Base-by-base conservation (phyloP, 495 filamentous ascomycete species). In the Penicillium soppii region DNA sequence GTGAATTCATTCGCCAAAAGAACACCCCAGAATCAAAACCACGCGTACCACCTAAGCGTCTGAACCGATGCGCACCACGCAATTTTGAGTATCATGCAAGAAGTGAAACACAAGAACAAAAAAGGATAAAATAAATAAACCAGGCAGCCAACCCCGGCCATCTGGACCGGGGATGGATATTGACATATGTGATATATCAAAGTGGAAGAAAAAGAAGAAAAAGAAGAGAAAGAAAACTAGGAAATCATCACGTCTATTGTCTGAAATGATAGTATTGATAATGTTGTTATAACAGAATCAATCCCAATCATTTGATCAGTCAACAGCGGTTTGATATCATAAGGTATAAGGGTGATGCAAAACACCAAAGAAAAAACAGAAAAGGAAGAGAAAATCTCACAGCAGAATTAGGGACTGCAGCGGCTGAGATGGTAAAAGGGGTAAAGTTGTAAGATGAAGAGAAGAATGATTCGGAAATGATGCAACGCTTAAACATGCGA, bases 211-310 rank as follows among this genome's bases (percentile, higher is more conserved):
- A 8, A 22, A 3, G 20, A 2, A 22, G 4, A 32, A 10, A 16
- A 25, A 44, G 7, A 38, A 17, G 22, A 21, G 2, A 36, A 29
- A 33, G 22, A 19, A 17, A 3, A 15, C 5, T 25, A n/a, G 30
- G 12, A 26, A 1, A 4, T 48, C 27, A 45, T 21, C 20, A 22
- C 32, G 21, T 56, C 17, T 43, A 47, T 56, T 59, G 53, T 41
- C 52, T 56, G 48, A 30, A 7, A 20, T 48, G 48, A 46, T 29
- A 42, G 41, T 35, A 33, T 48, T 45, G 43, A 53, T 15, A 16
- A 45, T 52, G 49, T 56, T 50, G 40, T 38, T 4, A 35, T 45
- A 59, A 50, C 41, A 56, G 7, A 17, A 49, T 59, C 52, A 53
- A 52, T 22, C 25, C 9, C 7, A 45, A 47, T 59, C 57, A 41